Base-by-base conservation (phyloP, 164 flowering plant species). In the Sextonia rubra region DNA sequence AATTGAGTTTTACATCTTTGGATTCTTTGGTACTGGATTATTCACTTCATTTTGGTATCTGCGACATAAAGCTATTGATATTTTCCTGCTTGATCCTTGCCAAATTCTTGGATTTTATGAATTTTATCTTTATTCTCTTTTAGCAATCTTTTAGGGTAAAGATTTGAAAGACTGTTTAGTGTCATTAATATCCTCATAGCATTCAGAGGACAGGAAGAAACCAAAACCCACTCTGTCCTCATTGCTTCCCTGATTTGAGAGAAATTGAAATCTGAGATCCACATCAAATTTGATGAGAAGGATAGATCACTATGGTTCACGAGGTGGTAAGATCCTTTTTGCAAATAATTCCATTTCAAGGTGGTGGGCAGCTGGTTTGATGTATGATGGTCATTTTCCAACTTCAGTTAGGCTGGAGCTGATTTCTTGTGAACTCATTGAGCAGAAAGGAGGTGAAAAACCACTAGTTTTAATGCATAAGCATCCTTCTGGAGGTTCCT, bases 331-430 rank as follows among this genome's bases (percentile, higher is more conserved):
- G 65, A 76, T 81, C 60, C 12, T 77, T 20, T 79, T 84, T 74
- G 78, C 86, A 11, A 49, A 67, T 11, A 22, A 67, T 27, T 69
- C 80, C 12, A 66, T 79, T 22, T 78, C 71, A 15, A 82, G 74
- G 74, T 82, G 82, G 79, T 85, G 69, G 60, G 64, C 73, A 70
- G 74, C 78, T 63, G 83, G 83, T 49, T 76, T 72, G 66, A 72
- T 48, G n/a, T 83, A 77, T 73, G 78, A 77, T 65, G 77, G 70
- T 56, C 76, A 74, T 26, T 52, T 79, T 66, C 80, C 82, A 47
- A 23, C 78, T 47, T 70, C 74, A 12, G 77, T 84, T 26, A 37
- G 22, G 71, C 76, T 85, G 73, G 77, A 76, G 75, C 83, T 85
- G 3, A 37, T 80, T 69, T 76, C 83, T 1, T 55, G 74, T 48